Percentiles rank a stretch among this genome's conserved stretches.
These are phyloP conservation scores for Escovopsis weberi DNA, from an alignment of 2,329 filamentous ascomycete species.

Conservation along the genomic window DNA sequence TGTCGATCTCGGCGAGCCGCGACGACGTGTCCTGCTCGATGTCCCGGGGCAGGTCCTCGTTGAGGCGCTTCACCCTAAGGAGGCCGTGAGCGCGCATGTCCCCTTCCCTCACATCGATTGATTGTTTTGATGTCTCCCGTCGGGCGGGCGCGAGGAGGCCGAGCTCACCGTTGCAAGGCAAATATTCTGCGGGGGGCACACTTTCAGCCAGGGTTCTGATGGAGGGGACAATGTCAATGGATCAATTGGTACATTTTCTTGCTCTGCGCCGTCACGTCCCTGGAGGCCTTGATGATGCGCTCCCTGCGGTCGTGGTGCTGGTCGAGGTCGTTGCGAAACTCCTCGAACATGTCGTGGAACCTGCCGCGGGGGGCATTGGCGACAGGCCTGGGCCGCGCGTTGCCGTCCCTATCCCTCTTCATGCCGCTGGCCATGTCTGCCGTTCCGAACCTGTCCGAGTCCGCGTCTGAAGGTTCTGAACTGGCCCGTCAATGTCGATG, in stretches of 20 bases:
- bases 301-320: constrained; percentile 89
- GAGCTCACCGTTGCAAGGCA: constrained; percentile 23
- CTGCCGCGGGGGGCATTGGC: constrained; percentile 22
- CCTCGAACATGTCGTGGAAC: constrained; percentile 67
- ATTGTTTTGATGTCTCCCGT: too few species aligned
- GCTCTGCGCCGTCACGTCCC: constrained; percentile 84
- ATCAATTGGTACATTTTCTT: constrained; percentile 68
- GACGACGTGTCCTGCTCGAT: constrained; percentile 57
- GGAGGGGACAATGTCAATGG: too few species aligned
- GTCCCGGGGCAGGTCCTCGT: constrained; percentile 47
- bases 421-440: constrained; percentile 24
- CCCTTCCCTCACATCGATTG: not conserved
- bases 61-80: constrained; percentile 47
- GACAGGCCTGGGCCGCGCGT: constrained; percentile 23
- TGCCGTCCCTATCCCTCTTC: constrained; percentile 41
- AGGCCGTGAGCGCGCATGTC: not conserved
- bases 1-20: constrained; percentile 56
- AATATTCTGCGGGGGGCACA: constrained; percentile 18
- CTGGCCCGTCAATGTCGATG: too few species aligned
- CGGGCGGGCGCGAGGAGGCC: too few species aligned
- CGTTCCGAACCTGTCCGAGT: too few species aligned
- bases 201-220: not conserved
- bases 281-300: constrained; percentile 74
- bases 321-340: constrained; percentile 76
- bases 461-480: not conserved